phyloP scores from a whole-genome alignment of 306 rosid species.

The Arachis stenosperma region DNA sequence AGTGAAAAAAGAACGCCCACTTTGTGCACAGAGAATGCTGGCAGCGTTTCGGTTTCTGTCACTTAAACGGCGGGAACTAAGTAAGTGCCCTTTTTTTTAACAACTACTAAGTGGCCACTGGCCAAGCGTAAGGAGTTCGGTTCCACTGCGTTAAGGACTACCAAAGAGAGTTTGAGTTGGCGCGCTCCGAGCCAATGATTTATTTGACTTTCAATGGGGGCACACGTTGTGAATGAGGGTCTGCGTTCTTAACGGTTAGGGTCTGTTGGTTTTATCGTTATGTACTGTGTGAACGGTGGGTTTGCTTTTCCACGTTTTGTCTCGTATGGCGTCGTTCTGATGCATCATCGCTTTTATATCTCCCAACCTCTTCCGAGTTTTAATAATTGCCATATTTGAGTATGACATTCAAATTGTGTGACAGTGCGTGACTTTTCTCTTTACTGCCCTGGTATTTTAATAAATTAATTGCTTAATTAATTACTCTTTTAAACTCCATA shows the following conservation, averaged over 20 bases:
- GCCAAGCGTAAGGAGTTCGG: not conserved
- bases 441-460: not conserved
- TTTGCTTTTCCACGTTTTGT: too few species aligned
- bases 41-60: conserved; percentile 13
- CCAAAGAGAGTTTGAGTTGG: not conserved
- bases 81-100: not conserved
- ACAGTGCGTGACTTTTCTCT: not conserved
- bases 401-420: not conserved
- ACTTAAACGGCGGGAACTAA: conserved; percentile 54
- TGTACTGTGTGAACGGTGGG: not conserved
- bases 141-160: conserved; percentile 5
- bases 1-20: not conserved
- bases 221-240: not conserved
- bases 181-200: not conserved
- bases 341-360: not conserved
- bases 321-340: not conserved
- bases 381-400: not conserved
- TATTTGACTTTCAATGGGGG: not conserved
- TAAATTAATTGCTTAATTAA: not conserved
- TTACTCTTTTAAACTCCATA: too few species aligned
- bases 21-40: not conserved
- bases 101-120: not conserved
- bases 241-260: not conserved
- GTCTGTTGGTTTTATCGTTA: not conserved
- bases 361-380: not conserved